Base-by-base conservation (phyloP, 2,329 filamentous ascomycete species). In the Chalara sp. region DNA sequence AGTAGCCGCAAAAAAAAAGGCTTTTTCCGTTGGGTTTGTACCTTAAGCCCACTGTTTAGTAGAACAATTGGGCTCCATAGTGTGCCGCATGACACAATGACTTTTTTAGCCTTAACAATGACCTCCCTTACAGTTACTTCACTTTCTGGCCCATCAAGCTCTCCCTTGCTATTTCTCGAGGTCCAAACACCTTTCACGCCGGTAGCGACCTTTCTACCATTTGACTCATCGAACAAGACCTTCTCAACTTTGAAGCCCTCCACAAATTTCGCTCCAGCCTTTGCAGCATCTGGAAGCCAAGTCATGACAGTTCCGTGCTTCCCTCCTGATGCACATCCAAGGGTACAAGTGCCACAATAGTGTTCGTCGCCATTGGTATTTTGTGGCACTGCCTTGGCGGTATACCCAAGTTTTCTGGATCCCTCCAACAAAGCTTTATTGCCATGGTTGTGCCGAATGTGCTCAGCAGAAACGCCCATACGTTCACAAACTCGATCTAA, bases 301-400 rank as follows among this genome's bases (percentile, higher is more conserved):
- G 81, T 81, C 29, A 87, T 81, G 0, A 80, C 78, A 0, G 91
- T 87, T 0, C 91, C 89, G 66, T 86, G 83, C 71, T 96, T 96
- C 56, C 83, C 81, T 44, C 78, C 81, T 2, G 80, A 79, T 21
- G 79, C 79, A 59, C 81, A 84, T 8, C 81, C 81, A 33, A 82
- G 60, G 35, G 75, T 72, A 63, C 81, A 85, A 53, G 76, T 74
- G 7, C 85, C 86, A 62, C 89, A 95, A 61, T 84, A 81, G 66
- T 96, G 91, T 50, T 82, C 78, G 32, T 76, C 73, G 2, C 85
- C 81, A 6, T 81, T 87, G 0, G 84, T 88, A 64, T 96, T 96
- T 62, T 95, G 88, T 1, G 88, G 86, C 6, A 90, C 85, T 1
- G 77, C 68, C 44, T 79, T 80, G 5, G 82, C 83, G 44, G 75